Evolutionary conservation across 2,329 filamentous ascomycete species (phyloP).

Genomic region (Sclerotinia spermophila): DNA sequence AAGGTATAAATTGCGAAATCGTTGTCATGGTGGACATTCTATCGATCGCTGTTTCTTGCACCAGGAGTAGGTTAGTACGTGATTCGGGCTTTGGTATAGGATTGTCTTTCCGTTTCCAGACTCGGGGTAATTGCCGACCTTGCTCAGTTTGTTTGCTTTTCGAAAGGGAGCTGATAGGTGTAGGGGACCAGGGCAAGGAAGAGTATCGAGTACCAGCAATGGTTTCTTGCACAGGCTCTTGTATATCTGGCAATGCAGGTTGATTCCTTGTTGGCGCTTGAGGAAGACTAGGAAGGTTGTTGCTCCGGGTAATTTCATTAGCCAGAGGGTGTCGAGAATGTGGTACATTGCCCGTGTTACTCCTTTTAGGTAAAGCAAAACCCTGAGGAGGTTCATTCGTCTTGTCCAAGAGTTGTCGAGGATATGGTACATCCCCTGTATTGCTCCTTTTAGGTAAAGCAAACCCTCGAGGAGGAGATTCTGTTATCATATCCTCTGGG

Average conservation of each 20-base stretch:
- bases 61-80: too few species aligned
- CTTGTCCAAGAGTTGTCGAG: neutral
- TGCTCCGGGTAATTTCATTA: neutral
- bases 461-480: neutral
- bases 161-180: neutral
- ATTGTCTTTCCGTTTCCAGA: neutral
- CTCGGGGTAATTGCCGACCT: neutral
- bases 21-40: constrained; percentile 5
- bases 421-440: neutral
- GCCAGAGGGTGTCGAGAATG: neutral
- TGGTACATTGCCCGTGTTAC: neutral
- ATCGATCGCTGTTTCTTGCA: neutral
- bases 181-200: neutral
- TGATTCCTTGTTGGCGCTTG: neutral
- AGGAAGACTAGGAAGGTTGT: neutral
- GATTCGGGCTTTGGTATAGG: neutral
- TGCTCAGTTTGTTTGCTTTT: neutral
- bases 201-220: neutral
- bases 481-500: neutral
- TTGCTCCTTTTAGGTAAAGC: neutral
- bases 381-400: neutral
- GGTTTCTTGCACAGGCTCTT: neutral
- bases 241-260: neutral
- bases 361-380: neutral
- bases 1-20: neutral